A percentile compares a stretch with the other conserved stretches of the same genome.
Evolutionary conservation across 2,329 filamentous ascomycete genomes (phyloP).

Genomic region (Microascus cirrosus): DNA sequence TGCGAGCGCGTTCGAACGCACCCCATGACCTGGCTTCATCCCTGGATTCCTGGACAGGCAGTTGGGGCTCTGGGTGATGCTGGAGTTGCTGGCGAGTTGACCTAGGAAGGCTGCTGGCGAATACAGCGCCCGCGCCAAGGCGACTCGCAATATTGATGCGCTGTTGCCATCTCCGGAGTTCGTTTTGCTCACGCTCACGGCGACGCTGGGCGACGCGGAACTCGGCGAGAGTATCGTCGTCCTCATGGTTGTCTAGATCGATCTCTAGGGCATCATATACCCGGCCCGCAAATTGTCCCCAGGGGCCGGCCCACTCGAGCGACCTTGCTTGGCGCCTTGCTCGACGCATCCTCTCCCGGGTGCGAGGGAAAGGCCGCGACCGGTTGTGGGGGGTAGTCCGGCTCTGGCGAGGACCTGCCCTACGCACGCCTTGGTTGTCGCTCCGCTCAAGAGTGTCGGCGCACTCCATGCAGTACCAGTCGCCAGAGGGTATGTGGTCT

Average conservation of each 20-base stretch:
- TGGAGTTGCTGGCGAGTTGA: constrained; percentile 52
- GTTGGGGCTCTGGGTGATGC: constrained; percentile 32
- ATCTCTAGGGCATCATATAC: constrained; percentile 60
- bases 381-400: not conserved
- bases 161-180: constrained; percentile 67
- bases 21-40: constrained; percentile 85
- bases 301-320: constrained; percentile 82
- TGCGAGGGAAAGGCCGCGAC: constrained; percentile 35
- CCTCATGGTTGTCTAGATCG: constrained; percentile 79
- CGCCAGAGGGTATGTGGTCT: constrained; percentile 60
- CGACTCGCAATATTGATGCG: constrained; percentile 72
- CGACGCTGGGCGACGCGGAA: constrained; percentile 41
- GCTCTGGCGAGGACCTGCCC: constrained; percentile 11
- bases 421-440: constrained; percentile 21
- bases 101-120: constrained; percentile 48
- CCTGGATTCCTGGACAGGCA: constrained; percentile 52
- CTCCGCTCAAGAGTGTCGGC: constrained; percentile 32
- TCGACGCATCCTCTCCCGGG: constrained; percentile 44
- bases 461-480: constrained; percentile 91
- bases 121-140: constrained; percentile 63
- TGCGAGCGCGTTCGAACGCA: constrained; percentile 74
- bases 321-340: constrained; percentile 54
- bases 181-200: constrained; percentile 42
- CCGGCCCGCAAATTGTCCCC: constrained; percentile 52
- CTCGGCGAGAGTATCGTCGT: constrained; percentile 47